A percentile compares a stretch with the other conserved stretches of the same genome.
These are phyloP conservation scores for Marchantia paleacea DNA, from an alignment of 225 moss, liverwort and hornwort species.

Conservation along the genomic window DNA sequence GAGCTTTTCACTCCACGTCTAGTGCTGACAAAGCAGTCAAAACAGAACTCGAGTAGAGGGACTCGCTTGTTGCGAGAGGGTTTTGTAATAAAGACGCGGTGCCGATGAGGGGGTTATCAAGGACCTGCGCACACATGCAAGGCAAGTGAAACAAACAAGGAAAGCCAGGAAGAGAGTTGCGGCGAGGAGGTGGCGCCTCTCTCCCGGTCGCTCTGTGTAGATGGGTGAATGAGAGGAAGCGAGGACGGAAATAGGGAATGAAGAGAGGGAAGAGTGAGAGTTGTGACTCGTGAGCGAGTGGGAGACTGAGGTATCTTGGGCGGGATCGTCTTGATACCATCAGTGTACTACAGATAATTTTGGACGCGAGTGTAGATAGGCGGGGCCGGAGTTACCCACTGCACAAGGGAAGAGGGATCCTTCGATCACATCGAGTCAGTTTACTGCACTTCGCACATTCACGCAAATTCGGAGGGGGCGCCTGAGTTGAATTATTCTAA, in stretches of 20 bases:
- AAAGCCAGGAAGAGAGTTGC: background rate
- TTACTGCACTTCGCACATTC: background rate
- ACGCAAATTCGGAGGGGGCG: background rate
- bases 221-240: background rate
- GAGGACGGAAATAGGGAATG: background rate
- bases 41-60: background rate
- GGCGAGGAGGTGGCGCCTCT: background rate
- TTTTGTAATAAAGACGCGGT: background rate
- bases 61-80: background rate
- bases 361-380: background rate
- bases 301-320: background rate
- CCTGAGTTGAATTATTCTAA: background rate
- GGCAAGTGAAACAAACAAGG: background rate
- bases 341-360: background rate
- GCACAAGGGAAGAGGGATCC: background rate
- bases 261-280: too few relatives aligned
- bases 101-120: background rate
- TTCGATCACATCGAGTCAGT: background rate
- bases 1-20: background rate
- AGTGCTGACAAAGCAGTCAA: background rate
- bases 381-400: background rate
- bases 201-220: too few relatives aligned
- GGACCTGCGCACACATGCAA: background rate
- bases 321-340: background rate
- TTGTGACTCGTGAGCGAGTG: background rate